Evolutionary conservation across 2,329 filamentous ascomycete species (phyloP), one percentile per base, ranked within the genome.

Genomic region (Hansfordia pulvinata): DNA sequence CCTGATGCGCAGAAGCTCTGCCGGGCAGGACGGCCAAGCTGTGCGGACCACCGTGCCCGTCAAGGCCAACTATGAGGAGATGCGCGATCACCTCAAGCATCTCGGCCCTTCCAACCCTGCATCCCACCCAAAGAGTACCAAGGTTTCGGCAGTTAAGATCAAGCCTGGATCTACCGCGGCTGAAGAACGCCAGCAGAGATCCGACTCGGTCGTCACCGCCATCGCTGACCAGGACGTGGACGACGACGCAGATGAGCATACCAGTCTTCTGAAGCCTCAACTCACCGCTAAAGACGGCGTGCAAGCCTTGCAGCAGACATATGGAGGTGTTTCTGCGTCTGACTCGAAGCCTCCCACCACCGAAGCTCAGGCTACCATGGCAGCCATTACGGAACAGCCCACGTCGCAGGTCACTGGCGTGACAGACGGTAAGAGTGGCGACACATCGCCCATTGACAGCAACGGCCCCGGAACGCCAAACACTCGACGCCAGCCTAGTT

Each of bases 91-190:
- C 36, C 54, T 79, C 23, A 74, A 71, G 36, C 64, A 71, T 34
- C 64, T 79, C 0, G 74, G 74, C 1, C 75, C 75, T 0, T 76
- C 73, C 2, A 80, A 79, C 41, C 64, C 67, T 12, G 75, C 75
- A 5, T 64, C 66, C 10, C 71, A 74, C 29, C 75, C 75, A 2
- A 71, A 67, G 45, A 63, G 61, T 30, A 76, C 72, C 2, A 62
- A 63, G 11, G 68, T 65, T 11, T 66, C 69, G 11, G 66, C 73
- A 1, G 73, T 80, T 38, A 78, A 78, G 48, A 74, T 79, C 38
- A 80, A 80, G 52, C 54, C 58, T 16, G 60, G 51, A 6, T 34
- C 28, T 25, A 40, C 23, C 18, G 33, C 29, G 30, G 30, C 27
- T 20, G 30, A 16, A 4, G 23, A 21, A 19, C 36, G 20, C 26